Evolutionary conservation across 495 filamentous ascomycete species (phyloP).

Genomic region (Podospora pseudocomata): DNA sequence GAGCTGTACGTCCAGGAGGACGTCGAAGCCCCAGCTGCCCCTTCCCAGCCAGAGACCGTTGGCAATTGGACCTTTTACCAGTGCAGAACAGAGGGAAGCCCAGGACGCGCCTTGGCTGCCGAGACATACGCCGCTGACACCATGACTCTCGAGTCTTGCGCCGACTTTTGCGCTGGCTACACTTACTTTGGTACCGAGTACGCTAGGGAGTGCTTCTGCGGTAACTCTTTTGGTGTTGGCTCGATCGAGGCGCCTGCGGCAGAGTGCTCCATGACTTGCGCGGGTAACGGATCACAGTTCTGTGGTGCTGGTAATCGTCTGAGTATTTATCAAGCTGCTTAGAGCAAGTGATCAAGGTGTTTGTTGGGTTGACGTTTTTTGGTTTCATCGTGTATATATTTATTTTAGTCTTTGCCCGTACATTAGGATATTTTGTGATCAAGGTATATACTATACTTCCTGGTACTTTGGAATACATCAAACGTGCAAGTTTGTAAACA

Average conservation of each 20-base stretch:
- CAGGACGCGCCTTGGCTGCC: conserved; percentile 26
- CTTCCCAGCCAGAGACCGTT: conserved; percentile 27
- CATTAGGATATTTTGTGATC: background rate
- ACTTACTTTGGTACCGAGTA: conserved; percentile 42
- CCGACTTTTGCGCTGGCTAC: conserved; percentile 33
- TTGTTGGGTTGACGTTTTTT: background rate
- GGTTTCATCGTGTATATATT: conserved; percentile 2
- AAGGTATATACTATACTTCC: background rate
- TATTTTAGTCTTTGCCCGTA: background rate
- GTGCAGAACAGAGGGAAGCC: conserved; percentile 39
- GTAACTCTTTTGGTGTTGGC: conserved; percentile 31
- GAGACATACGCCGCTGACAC: conserved; percentile 16
- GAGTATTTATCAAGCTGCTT: conserved; percentile 19
- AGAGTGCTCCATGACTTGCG: conserved; percentile 42
- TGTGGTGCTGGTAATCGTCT: conserved; percentile 43
- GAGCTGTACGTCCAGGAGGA: conserved; percentile 34
- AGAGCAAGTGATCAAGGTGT: background rate
- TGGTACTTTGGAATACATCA: background rate
- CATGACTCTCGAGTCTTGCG: conserved; percentile 42
- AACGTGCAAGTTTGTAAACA: background rate
- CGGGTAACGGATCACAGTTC: conserved; percentile 33
- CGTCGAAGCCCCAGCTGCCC: conserved; percentile 12
- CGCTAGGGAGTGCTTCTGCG: conserved; percentile 38
- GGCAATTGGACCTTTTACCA: conserved; percentile 33
- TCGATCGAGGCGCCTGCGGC: conserved; percentile 19